phyloP scores from a whole-genome alignment of 257 asterid genomes.

The Echium plantagineum region DNA sequence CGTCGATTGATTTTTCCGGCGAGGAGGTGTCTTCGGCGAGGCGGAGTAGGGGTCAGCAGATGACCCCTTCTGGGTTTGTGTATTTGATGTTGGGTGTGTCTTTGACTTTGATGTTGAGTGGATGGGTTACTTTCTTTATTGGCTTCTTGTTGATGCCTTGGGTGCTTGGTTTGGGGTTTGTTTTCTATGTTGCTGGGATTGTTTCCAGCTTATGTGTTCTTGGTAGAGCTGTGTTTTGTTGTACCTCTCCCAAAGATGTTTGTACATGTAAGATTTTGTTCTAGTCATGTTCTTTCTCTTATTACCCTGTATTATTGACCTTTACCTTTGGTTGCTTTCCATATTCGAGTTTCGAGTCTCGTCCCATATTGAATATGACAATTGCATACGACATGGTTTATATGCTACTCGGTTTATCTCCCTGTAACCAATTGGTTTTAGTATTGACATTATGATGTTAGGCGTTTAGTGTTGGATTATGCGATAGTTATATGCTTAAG shows the following conservation, averaged over 20 bases:
- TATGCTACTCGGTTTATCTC: too few species aligned
- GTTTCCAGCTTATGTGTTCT: conserved; percentile 57
- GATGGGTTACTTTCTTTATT: conserved; percentile 62
- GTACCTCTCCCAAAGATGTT: conserved; percentile 22
- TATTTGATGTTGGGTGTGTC: conserved; percentile 56
- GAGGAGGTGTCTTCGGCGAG: background rate
- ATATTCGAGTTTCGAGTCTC: too few species aligned
- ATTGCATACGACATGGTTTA: too few species aligned
- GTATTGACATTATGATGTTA: too few species aligned
- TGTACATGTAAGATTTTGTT: conserved; percentile 28
- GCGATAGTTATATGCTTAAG: too few species aligned
- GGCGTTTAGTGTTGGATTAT: too few species aligned
- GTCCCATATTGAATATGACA: too few species aligned
- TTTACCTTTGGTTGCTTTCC: too few species aligned
- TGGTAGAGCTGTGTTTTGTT: conserved; percentile 41
- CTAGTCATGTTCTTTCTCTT: background rate
- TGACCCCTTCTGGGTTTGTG: conserved; percentile 57
- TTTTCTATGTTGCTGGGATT: conserved; percentile 56
- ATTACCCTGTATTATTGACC: too few species aligned
- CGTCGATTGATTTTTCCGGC: conserved; percentile 9
- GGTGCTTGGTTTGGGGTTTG: conserved; percentile 51
- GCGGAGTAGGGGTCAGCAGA: conserved; percentile 22
- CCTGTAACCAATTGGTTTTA: too few species aligned
- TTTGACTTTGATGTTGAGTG: conserved; percentile 50
- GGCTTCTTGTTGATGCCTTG: conserved; percentile 81